Evolutionary conservation across 2,329 filamentous ascomycete genomes (phyloP), one percentile per base, ranked within the genome.

Genomic region (Nothopassalora personata): DNA sequence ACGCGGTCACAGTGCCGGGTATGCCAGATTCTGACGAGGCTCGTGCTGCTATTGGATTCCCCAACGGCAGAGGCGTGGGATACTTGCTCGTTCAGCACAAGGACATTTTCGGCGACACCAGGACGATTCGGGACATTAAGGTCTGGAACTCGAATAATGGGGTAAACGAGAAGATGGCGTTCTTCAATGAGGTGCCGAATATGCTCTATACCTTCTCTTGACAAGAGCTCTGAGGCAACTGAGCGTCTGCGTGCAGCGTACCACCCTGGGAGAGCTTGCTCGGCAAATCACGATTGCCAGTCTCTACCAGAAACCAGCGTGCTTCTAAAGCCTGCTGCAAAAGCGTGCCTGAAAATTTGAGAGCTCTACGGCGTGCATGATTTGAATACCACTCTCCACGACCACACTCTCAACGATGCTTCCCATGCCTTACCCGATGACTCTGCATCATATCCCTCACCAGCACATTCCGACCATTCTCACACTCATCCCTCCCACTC

Each of bases 31-130:
- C 54, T n/a, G 48, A 52, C 18, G 18, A 31, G n/a, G 34, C 49
- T 11, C 45, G 28, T 3, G 55, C 55, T 13, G 47, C 33, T 28
- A 53, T 58, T 10, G 55, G 59, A 11, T 43, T 50, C 27, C 51
- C 59, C 4, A 60, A 54, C 31, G 59, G 59, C 2, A 47, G 59
- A 43, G 55, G 55, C 10, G 59, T 60, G 36, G 59, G 49, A 4
- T 57, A 23, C 5, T 28, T 60, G 47, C 27, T 60, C 5, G 27
- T 36, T 6, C 59, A 60, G 28, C 59, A 60, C 19, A 60, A 60
- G 46, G 33, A 51, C 23, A 30, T 10, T 1, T 58, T 60, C 33
- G 59, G 59, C 2, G 53, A 52, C 6, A 52, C 33, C 18, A 57
- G 30, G 27, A 34, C 50, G 5, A 52, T 60, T 34, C 31, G 43